Evolutionary conservation across 176 grass and related monocot species (phyloP).

Genomic region (Avena eriantha): DNA sequence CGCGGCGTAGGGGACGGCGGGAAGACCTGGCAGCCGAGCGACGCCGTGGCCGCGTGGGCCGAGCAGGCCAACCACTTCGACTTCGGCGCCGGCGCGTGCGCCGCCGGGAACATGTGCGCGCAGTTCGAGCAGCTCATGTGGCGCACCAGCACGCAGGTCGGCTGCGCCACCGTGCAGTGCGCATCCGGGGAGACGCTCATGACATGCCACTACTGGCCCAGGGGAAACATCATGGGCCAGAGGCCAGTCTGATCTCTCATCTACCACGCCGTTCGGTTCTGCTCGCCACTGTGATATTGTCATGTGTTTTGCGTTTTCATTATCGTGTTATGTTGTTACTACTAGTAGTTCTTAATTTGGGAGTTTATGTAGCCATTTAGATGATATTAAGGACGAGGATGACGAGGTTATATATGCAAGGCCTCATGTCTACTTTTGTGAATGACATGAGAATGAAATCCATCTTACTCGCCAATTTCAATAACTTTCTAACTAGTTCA

Average conservation of each 20-base stretch:
- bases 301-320: slow-evolving; percentile 10
- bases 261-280: background rate
- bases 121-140: slow-evolving; percentile 67
- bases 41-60: slow-evolving; percentile 63
- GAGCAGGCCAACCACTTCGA: slow-evolving; percentile 55
- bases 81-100: slow-evolving; percentile 53
- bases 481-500: background rate
- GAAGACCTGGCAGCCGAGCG: slow-evolving; percentile 46
- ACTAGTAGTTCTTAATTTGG: too few relatives aligned
- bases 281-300: background rate
- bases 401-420: slow-evolving; percentile 16
- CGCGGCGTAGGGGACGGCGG: slow-evolving; percentile 36
- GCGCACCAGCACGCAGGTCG: slow-evolving; percentile 52
- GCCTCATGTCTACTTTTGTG: slow-evolving; percentile 13
- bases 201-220: slow-evolving; percentile 63
- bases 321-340: background rate
- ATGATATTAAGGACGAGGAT: background rate
- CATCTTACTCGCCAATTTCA: background rate
- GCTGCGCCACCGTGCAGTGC: slow-evolving; percentile 56
- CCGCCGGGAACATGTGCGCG: slow-evolving; percentile 25
- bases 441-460: slow-evolving; percentile 15
- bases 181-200: slow-evolving; percentile 51
- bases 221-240: slow-evolving; percentile 49
- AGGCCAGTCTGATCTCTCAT: slow-evolving; percentile 56
- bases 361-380: background rate